These are phyloP conservation scores for Senna tora DNA, from an alignment of 306 rosid genomes.

Conservation along the genomic window DNA sequence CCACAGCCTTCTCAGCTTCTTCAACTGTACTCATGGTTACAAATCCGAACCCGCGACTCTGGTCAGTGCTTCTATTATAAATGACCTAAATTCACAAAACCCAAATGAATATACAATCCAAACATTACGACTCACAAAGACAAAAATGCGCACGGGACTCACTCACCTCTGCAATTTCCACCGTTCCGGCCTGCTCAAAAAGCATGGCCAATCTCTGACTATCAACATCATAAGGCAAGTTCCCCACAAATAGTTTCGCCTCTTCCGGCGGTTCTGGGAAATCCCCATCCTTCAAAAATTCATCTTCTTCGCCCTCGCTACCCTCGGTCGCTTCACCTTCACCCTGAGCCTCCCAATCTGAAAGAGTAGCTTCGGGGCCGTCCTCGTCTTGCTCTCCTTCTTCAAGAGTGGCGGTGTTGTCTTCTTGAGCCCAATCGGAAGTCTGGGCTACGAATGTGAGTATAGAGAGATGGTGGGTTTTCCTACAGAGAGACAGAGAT, in stretches of 20 bases:
- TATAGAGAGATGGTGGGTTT: conserved; percentile 45
- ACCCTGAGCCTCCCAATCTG: conserved; percentile 52
- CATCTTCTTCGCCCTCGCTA: conserved; percentile 41
- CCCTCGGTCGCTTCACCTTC: conserved; percentile 37
- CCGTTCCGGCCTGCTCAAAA: conserved; percentile 79
- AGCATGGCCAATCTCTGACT: conserved; percentile 77
- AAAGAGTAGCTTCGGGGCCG: conserved; percentile 43
- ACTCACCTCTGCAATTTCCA: conserved; percentile 85
- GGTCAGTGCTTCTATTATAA: conserved; percentile 86
- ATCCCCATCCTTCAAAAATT: conserved; percentile 40
- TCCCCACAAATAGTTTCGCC: conserved; percentile 88
- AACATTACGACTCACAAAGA: not conserved
- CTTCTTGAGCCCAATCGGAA: conserved; percentile 83
- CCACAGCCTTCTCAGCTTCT: conserved; percentile 85
- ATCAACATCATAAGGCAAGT: conserved; percentile 84
- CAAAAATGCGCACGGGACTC: not conserved
- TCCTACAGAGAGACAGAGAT: conserved; percentile 41
- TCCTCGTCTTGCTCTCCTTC: conserved; percentile 36
- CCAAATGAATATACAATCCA: not conserved
- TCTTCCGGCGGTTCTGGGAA: conserved; percentile 71
- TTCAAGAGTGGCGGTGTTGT: conserved; percentile 46
- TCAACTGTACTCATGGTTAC: conserved; percentile 93
- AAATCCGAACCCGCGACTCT: conserved; percentile 94
- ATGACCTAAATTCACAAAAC: conserved; percentile 64
- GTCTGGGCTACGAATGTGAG: conserved; percentile 66